These are phyloP conservation scores for Cladosporium sp. DNA, from an alignment of 2,329 filamentous ascomycete species.

Conservation along the genomic window DNA sequence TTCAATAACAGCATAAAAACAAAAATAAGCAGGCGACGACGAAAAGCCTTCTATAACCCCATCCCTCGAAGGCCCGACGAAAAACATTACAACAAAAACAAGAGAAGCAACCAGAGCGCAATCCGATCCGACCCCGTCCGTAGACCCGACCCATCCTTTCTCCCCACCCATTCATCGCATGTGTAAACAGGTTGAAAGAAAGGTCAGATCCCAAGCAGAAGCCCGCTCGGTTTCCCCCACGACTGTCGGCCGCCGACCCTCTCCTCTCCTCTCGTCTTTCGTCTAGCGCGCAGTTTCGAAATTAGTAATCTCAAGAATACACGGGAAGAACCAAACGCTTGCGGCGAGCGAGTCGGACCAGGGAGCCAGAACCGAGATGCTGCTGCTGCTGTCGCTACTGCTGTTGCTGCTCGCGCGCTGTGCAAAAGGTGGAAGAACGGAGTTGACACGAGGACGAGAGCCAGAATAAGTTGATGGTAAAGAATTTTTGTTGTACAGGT, in stretches of 20 bases:
- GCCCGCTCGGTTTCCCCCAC: no score
- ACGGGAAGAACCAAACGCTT: neutral
- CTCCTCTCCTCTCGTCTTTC: no score
- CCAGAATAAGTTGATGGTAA: neutral
- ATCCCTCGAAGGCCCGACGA: neutral
- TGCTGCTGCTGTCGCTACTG: neutral
- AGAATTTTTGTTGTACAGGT: conserved; percentile 9
- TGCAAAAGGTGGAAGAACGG: neutral
- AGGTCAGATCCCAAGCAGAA: no score
- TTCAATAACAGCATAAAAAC: neutral
- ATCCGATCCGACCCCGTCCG: no score
- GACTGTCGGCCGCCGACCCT: no score
- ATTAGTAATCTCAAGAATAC: neutral
- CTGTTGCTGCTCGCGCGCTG: neutral
- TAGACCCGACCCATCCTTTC: no score
- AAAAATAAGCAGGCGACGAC: neutral
- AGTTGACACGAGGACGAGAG: neutral
- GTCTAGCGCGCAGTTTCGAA: neutral
- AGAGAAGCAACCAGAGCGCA: neutral
- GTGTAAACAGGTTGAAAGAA: no score
- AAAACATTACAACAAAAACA: neutral
- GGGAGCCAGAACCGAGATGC: neutral
- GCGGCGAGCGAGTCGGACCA: neutral
- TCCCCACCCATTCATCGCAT: no score
- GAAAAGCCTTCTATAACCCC: neutral